Evolutionary conservation across 495 filamentous ascomycete genomes (phyloP).

Genomic region (Achaetomiella virescens): DNA sequence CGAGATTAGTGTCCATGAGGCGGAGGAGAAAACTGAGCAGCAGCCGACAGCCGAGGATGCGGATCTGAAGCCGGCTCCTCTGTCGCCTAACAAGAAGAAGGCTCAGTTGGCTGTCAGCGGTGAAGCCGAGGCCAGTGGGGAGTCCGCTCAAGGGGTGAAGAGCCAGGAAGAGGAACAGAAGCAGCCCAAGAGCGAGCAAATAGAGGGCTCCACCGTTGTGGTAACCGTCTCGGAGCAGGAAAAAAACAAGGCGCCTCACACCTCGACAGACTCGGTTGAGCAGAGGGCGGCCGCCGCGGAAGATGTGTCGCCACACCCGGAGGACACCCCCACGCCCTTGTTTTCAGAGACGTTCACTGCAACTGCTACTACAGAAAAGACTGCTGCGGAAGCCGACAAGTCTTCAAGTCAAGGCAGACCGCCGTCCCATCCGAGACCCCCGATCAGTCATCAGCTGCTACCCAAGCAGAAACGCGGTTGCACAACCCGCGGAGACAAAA

Average conservation of each 20-base stretch:
- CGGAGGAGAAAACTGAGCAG: slow-evolving; percentile 31
- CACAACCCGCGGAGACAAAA: slow-evolving; percentile 1
- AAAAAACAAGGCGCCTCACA: not conserved
- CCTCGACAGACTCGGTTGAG: not conserved
- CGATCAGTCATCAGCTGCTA: not conserved
- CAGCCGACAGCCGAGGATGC: slow-evolving; percentile 34
- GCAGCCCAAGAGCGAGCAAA: not conserved
- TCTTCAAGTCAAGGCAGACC: not conserved
- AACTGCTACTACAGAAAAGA: not conserved
- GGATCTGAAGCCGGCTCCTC: slow-evolving; percentile 42
- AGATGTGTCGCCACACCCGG: slow-evolving; percentile 48
- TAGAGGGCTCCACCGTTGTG: not conserved
- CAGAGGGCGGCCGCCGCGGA: slow-evolving; percentile 2
- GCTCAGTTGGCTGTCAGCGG: not conserved
- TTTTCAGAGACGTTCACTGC: slow-evolving; percentile 39
- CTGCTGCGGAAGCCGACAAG: not conserved
- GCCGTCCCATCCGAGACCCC: not conserved
- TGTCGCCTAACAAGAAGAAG: slow-evolving; percentile 43
- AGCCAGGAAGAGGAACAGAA: not conserved
- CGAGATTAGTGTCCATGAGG: slow-evolving; percentile 37
- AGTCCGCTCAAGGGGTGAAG: not conserved
- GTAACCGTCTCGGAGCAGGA: slow-evolving; percentile 1
- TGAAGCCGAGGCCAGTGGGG: not conserved
- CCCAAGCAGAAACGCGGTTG: not conserved
- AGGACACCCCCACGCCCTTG: slow-evolving; percentile 64